Base-by-base conservation (phyloP, 257 asterid species). In the Nicotiana paniculata region DNA sequence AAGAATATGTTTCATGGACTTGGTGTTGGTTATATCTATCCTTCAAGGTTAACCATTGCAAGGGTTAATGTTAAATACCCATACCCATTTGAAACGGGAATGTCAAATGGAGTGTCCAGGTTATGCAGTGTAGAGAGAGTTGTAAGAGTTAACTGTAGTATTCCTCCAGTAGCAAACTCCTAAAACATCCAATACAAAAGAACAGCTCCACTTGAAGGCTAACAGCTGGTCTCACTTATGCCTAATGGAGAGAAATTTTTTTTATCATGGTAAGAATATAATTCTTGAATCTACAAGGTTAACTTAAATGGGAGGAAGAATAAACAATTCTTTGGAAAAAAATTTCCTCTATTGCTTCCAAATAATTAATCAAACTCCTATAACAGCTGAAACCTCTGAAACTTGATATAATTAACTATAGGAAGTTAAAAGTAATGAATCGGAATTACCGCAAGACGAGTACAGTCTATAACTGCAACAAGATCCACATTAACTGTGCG, bases 371-470 rank as follows among this genome's bases (percentile, higher is more conserved):
- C n/a, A 70, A 70, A 57, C 77, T 70, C 11, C 35, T 70, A 28
- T 39, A 70, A 70, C 33, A 43, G 58, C 11, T 70, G 18, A n/a
- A 43, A 43, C 57, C n/a, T 70, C 35, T 33, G n/a, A 70, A 70
- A 43, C n/a, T 4, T 5, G 58, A 70, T 70, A 70, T 37, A 30
- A 68, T 37, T 33, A 70, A 70, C 58, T 39, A n/a, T 32, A 3
- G 33, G 75, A 37, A n/a, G 37, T 24, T 77, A 55, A 62, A 54
- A 26, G 58, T 35, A 68, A 16, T 24, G 43, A 66, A 21, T 32
- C 55, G 39, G 72, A 57, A 84, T 83, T 15, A 96, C 99, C 82
- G 98, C 97, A 69, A 90, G 92, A 51, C 88, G 93, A 16, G 98
- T 96, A 80, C 91, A 88, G 8, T 89, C 93, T 63, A 96, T 85